These are phyloP conservation scores for Malus sylvestris DNA, from an alignment of 306 rosid species.

Conservation along the genomic window DNA sequence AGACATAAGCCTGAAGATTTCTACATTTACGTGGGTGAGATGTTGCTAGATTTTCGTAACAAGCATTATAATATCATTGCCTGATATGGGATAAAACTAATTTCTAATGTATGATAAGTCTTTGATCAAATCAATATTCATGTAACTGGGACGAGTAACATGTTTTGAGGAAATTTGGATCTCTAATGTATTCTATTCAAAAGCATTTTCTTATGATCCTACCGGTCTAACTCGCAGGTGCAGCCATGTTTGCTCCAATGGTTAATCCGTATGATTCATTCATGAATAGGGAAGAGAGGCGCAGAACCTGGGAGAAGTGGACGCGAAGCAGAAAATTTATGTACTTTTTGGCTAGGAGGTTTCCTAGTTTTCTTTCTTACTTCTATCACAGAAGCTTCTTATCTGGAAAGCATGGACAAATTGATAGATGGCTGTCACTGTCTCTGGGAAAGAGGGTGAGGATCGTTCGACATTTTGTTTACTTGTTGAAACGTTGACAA, in stretches of 20 bases:
- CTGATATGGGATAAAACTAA: not conserved
- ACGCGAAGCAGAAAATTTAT: constrained; percentile 50
- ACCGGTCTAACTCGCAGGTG: constrained; percentile 52
- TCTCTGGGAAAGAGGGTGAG: constrained; percentile 89
- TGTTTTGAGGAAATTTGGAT: not conserved
- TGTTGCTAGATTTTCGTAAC: not conserved
- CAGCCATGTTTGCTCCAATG: constrained; percentile 95
- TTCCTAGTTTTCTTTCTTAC: constrained; percentile 58
- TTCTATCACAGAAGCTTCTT: constrained; percentile 72
- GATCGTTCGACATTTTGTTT: not conserved
- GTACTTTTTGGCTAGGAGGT: constrained; percentile 62
- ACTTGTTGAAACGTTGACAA: not conserved
- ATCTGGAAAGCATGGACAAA: constrained; percentile 86
- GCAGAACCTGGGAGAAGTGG: constrained; percentile 82
- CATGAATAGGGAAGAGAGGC: constrained; percentile 71
- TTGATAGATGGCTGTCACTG: constrained; percentile 80
- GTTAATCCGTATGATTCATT: constrained; percentile 82
- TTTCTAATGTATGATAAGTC: not conserved
- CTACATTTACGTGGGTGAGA: not conserved
- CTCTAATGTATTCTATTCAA: not conserved
- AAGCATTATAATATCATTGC: not conserved
- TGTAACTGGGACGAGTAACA: not conserved
- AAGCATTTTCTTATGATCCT: not conserved
- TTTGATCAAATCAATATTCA: not conserved
- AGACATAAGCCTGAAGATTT: not conserved